Conservation (phyloP, 257 asterid genomes). For the Jasminum sambac region DNA sequence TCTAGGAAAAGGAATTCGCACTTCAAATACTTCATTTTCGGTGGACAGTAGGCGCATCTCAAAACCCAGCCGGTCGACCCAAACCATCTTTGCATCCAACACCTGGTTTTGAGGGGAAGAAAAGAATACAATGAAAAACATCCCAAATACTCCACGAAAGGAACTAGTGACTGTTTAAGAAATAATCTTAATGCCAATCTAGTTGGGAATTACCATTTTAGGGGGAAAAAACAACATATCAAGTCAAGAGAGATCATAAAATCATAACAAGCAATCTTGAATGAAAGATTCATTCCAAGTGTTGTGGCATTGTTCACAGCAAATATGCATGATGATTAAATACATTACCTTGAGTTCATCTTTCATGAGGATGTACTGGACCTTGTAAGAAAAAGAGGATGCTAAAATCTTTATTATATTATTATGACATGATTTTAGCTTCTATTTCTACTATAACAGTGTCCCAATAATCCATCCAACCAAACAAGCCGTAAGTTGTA, state of each 20-base stretch:
- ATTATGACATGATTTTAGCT: background rate
- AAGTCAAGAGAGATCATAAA: too few relatives aligned
- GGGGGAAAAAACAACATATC: background rate
- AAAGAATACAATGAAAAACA: conserved; percentile 2
- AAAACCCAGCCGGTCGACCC: conserved; percentile 93
- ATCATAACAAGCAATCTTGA: too few relatives aligned
- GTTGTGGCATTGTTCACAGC: too few relatives aligned
- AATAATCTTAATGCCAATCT: background rate
- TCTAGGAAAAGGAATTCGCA: conserved; percentile 87
- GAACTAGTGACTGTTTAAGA: background rate
- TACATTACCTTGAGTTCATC: too few relatives aligned
- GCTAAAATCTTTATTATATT: background rate
- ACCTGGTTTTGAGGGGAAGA: conserved; percentile 43
- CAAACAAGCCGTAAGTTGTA: conserved; percentile 1
- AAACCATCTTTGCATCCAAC: conserved; percentile 78
- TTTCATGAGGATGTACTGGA: too few relatives aligned
- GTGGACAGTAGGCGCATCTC: conserved; percentile 65
- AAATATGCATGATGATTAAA: too few relatives aligned
- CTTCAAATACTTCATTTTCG: conserved; percentile 63
- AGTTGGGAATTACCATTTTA: too few relatives aligned
- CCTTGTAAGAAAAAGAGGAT: background rate
- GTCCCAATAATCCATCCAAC: background rate
- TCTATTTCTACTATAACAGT: background rate
- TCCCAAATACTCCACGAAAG: background rate
- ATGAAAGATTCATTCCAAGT: too few relatives aligned